phyloP scores from a whole-genome alignment of 2,329 filamentous ascomycete genomes.

The Orbilia ellipsospora region DNA sequence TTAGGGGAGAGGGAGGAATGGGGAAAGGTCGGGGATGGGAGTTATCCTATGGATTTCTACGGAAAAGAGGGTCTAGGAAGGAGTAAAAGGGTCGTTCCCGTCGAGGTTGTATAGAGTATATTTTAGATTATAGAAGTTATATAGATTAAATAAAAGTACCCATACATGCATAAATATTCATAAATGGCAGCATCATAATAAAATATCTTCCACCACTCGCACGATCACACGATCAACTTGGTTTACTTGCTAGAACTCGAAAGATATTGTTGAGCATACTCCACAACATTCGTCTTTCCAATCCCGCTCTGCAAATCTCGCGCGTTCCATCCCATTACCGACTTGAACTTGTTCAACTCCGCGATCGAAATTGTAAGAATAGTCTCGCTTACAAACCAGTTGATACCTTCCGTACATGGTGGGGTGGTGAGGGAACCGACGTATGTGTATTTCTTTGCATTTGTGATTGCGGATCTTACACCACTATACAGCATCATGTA shows the following conservation, averaged over 20 bases:
- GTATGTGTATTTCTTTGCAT: conserved; percentile 61
- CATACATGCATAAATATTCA: no score
- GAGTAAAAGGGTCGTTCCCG: conserved; percentile 68
- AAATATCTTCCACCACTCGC: background rate
- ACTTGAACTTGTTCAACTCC: conserved; percentile 63
- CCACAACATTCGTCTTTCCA: conserved; percentile 54
- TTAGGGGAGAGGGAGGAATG: conserved; percentile 77
- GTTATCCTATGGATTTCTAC: conserved; percentile 99
- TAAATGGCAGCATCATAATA: background rate
- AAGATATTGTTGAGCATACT: conserved; percentile 47
- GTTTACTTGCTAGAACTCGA: no score
- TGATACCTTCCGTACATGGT: conserved; percentile 66
- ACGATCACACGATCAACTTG: background rate
- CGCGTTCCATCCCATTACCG: conserved; percentile 66
- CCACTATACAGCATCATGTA: conserved; percentile 22
- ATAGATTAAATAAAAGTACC: background rate
- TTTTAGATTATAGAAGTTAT: background rate
- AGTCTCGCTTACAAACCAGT: conserved; percentile 64
- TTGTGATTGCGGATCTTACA: conserved; percentile 39
- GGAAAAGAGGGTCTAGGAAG: conserved; percentile 88
- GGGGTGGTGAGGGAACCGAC: conserved; percentile 67
- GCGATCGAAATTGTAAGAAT: conserved; percentile 61
- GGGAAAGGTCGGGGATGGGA: conserved; percentile 71
- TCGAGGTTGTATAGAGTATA: conserved; percentile 2
- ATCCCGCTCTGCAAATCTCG: conserved; percentile 64